phyloP scores from a whole-genome alignment of 768 basidiomycete genomes.

The Suillus ampliporus region DNA sequence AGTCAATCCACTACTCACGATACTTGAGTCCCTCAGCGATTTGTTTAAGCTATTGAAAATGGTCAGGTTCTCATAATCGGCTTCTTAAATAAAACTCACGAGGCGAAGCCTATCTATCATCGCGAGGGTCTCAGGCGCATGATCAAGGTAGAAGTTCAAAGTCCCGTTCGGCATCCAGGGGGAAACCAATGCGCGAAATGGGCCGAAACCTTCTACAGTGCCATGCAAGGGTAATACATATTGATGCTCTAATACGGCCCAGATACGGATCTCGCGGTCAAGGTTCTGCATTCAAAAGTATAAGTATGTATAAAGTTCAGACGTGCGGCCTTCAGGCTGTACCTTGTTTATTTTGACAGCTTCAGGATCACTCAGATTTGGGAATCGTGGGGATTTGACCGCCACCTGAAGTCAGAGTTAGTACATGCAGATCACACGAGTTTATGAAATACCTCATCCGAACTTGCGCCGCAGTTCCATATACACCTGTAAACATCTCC shows the following conservation, averaged over 20 bases:
- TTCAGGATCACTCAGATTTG: background rate
- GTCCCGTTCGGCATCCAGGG: constrained; percentile 50
- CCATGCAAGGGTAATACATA: constrained; percentile 45
- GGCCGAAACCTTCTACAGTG: constrained; percentile 43
- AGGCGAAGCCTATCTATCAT: constrained; percentile 42
- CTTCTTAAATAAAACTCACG: constrained; percentile 27
- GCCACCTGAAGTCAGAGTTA: constrained; percentile 9
- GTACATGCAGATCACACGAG: background rate
- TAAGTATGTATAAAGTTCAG: background rate
- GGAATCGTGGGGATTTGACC: constrained; percentile 12
- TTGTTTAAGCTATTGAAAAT: constrained; percentile 39
- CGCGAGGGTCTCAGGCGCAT: constrained; percentile 41
- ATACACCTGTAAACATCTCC: constrained; percentile 49
- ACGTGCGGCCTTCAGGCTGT: background rate
- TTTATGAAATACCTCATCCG: background rate
- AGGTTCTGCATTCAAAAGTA: constrained; percentile 23
- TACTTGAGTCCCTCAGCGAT: constrained; percentile 46
- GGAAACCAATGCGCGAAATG: constrained; percentile 44
- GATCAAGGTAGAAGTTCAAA: constrained; percentile 44
- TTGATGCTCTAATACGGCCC: constrained; percentile 45
- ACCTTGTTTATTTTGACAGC: background rate
- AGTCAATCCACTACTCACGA: constrained; percentile 29
- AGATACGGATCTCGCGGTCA: constrained; percentile 43
- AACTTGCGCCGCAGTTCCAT: background rate
- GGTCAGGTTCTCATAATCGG: background rate